Percentiles rank a stretch among this genome's conserved stretches.
Evolutionary conservation across 768 basidiomycete species (phyloP).

Genomic region (Kwoniella pini): DNA sequence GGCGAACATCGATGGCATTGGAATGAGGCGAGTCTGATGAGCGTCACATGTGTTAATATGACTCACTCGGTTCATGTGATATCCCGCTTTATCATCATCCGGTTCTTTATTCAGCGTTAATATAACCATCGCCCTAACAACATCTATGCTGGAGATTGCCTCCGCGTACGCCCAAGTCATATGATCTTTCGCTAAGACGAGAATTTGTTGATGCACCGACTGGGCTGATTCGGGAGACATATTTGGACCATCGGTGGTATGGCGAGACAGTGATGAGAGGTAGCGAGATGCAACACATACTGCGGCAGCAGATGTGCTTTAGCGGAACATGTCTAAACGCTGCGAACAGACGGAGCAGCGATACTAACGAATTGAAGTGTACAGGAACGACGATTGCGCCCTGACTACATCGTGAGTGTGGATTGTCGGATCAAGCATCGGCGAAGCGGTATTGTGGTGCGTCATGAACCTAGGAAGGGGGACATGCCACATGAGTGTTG

Average conservation of each 20-base stretch:
- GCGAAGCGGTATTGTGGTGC: constrained; percentile 18
- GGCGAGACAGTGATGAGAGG: constrained; percentile 16
- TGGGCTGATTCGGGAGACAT: constrained; percentile 28
- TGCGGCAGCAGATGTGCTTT: not conserved
- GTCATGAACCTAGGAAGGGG: constrained; percentile 23
- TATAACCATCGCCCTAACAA: constrained; percentile 27
- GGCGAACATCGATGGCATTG: not conserved
- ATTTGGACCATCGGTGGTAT: constrained; percentile 10
- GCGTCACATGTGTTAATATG: not conserved
- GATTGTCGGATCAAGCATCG: constrained; percentile 23
- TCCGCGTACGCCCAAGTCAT: constrained; percentile 29
- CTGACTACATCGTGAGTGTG: constrained; percentile 32
- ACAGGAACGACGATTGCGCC: constrained; percentile 27
- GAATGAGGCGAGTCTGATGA: too few relatives aligned
- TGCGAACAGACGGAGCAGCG: not conserved
- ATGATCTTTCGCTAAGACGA: constrained; percentile 30
- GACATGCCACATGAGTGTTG: not conserved
- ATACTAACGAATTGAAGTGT: constrained; percentile 26
- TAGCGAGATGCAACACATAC: constrained; percentile 34
- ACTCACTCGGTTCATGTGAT: constrained; percentile 28
- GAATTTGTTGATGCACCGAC: constrained; percentile 32
- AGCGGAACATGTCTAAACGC: not conserved
- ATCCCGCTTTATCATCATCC: constrained; percentile 38
- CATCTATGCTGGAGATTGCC: constrained; percentile 26
- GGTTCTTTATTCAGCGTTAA: constrained; percentile 36